Conservation (phyloP, 805 yeast species). For the Cyberlindnera bimundalis region DNA sequence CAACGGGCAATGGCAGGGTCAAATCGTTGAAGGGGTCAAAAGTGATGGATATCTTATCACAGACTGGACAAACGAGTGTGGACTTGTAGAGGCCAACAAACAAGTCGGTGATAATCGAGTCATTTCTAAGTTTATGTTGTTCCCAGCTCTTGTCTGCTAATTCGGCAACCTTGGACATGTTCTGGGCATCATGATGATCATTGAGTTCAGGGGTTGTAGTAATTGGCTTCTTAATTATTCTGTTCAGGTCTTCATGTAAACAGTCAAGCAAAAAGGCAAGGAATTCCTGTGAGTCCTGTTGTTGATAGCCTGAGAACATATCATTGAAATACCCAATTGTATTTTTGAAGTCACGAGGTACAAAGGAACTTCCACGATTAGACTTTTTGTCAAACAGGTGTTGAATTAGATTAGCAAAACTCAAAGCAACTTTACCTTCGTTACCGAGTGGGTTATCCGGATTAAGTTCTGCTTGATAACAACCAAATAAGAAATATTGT, state of each 20-base stretch:
- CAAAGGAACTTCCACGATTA: constrained; percentile 11
- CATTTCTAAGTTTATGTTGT: constrained; percentile 74
- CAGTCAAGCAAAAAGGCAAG: constrained; percentile 85
- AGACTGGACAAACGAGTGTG: constrained; percentile 82
- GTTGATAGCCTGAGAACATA: constrained; percentile 76
- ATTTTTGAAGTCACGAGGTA: constrained; percentile 73
- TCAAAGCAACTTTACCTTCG: constrained; percentile 73
- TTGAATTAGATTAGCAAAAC: constrained; percentile 69
- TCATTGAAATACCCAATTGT: constrained; percentile 77
- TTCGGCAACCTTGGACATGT: constrained; percentile 48
- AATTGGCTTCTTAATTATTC: constrained; percentile 78
- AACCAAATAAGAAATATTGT: constrained; percentile 64
- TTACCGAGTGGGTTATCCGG: constrained; percentile 79
- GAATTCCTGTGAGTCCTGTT: constrained; percentile 94
- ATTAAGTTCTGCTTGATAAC: constrained; percentile 66
- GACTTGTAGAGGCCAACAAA: constrained; percentile 92
- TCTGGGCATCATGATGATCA: constrained; percentile 51
- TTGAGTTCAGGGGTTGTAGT: constrained; percentile 82
- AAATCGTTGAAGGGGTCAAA: constrained; percentile 93
- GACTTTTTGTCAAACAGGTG: constrained; percentile 43
- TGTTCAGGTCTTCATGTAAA: constrained; percentile 86
- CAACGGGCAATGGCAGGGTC: constrained; percentile 83
- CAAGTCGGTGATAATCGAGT: constrained; percentile 78
- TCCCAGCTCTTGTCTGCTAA: constrained; percentile 80
- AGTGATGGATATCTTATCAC: constrained; percentile 75